phyloP scores from a whole-genome alignment of 345 rosid genomes.

The Geranium brycei region DNA sequence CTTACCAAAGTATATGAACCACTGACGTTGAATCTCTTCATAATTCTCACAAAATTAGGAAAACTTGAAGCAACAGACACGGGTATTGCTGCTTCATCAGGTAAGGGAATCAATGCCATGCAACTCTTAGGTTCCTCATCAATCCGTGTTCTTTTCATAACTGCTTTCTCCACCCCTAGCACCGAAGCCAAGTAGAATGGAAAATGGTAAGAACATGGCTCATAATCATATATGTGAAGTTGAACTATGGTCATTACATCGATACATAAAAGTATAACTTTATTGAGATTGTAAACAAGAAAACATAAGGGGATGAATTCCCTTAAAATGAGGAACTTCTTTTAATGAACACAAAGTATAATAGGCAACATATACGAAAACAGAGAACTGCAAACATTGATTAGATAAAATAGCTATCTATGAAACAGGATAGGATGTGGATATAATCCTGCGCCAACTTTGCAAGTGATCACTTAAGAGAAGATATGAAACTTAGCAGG shows the following conservation, averaged over 20 bases:
- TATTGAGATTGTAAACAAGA: no score
- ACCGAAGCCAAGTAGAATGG: not conserved
- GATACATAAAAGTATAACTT: not conserved
- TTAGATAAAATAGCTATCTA: no score
- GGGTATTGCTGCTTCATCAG: constrained; percentile 40
- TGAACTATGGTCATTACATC: not conserved
- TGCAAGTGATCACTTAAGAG: not conserved
- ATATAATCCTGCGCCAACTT: not conserved
- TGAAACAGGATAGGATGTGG: not conserved
- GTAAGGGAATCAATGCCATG: constrained; percentile 28
- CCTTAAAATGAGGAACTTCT: not conserved
- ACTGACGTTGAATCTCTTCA: constrained; percentile 51
- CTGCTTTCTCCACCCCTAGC: not conserved
- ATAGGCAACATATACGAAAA: not conserved
- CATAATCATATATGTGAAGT: not conserved
- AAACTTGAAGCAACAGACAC: constrained; percentile 32
- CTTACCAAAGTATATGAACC: constrained; percentile 54
- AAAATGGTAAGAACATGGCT: not conserved
- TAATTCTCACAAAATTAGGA: constrained; percentile 46
- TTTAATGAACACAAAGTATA: not conserved
- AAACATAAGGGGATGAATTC: not conserved
- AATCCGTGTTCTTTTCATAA: not conserved
- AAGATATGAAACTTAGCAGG: not conserved
- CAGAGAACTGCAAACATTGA: not conserved
- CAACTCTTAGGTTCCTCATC: constrained; percentile 10